Percentiles rank a stretch among this genome's conserved stretches.
phyloP scores from a whole-genome alignment of 2,329 filamentous ascomycete species.

The Zalaria sp. region DNA sequence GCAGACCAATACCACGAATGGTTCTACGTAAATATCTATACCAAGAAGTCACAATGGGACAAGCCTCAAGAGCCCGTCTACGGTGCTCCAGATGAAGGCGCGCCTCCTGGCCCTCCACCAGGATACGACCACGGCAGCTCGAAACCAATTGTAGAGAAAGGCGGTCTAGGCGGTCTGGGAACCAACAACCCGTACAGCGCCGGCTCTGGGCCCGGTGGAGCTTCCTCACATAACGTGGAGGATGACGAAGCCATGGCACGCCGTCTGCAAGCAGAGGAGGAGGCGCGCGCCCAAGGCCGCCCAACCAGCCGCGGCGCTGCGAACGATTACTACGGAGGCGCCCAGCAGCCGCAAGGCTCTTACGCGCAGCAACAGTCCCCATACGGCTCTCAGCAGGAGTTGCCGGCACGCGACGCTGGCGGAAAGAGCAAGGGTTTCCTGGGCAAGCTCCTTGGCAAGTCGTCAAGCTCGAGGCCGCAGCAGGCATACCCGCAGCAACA shows the following conservation, averaged over 20 bases:
- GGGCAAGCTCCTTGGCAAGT: constrained; percentile 39
- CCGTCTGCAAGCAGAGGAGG: constrained; percentile 70
- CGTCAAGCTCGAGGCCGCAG: constrained; percentile 9
- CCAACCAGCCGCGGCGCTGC: constrained; percentile 23
- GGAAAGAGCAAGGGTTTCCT: constrained; percentile 31
- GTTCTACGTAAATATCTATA: constrained; percentile 85
- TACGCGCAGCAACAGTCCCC: constrained; percentile 10
- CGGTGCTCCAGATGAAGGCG: constrained; percentile 29
- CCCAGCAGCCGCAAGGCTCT: constrained; percentile 12
- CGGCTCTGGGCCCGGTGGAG: constrained; percentile 1
- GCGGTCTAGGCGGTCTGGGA: constrained; percentile 24
- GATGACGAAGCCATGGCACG: constrained; percentile 64
- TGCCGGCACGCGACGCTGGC: constrained; percentile 20
- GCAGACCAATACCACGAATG: constrained; percentile 71
- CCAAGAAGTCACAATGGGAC: constrained; percentile 85
- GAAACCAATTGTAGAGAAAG: constrained; percentile 30
- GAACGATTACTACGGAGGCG: constrained; percentile 32
- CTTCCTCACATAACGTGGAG: constrained; percentile 23
- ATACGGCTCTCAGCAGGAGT: constrained; percentile 20
- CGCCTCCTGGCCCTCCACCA: constrained; percentile 47
- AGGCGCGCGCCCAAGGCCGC: constrained; percentile 35
- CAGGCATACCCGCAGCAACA: constrained; percentile 9
- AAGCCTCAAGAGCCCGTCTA: constrained; percentile 58
- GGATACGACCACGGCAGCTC: constrained; percentile 41
- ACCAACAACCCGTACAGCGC: constrained; percentile 60